Conservation (phyloP, 208 protist species). For the Trypanosoma caninum region DNA sequence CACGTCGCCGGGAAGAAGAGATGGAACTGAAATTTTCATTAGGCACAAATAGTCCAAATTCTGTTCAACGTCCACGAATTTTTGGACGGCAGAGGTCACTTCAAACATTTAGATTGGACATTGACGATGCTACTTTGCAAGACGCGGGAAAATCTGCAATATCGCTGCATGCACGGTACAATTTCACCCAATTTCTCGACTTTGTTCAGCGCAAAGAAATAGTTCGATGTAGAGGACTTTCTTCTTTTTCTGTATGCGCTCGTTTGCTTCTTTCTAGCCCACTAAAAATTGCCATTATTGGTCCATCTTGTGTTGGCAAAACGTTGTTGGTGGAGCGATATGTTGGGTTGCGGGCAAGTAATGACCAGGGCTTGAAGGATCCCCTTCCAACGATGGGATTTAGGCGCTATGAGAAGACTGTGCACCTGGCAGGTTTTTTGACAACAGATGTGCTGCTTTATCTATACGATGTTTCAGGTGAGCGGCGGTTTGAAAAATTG, state of each 20-base stretch:
- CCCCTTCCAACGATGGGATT: conserved; percentile 62
- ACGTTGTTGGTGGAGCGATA: conserved; percentile 49
- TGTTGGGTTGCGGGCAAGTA: conserved; percentile 10
- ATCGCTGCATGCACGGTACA: conserved; percentile 83
- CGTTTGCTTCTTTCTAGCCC: conserved; percentile 69
- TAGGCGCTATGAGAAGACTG: conserved; percentile 31
- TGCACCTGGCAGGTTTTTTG: conserved; percentile 42
- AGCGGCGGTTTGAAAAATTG: conserved; percentile 61
- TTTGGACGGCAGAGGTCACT: not conserved
- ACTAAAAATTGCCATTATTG: conserved; percentile 72
- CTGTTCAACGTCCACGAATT: conserved; percentile 5
- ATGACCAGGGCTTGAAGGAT: not conserved
- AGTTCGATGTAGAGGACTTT: conserved; percentile 71
- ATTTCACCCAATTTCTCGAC: conserved; percentile 87
- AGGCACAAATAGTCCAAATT: not conserved
- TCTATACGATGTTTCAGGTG: conserved; percentile 73
- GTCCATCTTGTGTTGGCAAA: conserved; percentile 69
- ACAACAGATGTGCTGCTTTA: conserved; percentile 56
- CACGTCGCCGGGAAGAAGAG: conserved; percentile 44
- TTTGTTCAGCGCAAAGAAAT: conserved; percentile 75
- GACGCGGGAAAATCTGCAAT: conserved; percentile 77
- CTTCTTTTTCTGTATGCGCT: conserved; percentile 63
- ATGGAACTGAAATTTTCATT: conserved; percentile 25
- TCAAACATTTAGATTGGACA: conserved; percentile 2
- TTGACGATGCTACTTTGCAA: conserved; percentile 26